These are phyloP conservation scores for Daldinia bambusicola DNA, from an alignment of 495 filamentous ascomycete genomes.

Conservation along the genomic window DNA sequence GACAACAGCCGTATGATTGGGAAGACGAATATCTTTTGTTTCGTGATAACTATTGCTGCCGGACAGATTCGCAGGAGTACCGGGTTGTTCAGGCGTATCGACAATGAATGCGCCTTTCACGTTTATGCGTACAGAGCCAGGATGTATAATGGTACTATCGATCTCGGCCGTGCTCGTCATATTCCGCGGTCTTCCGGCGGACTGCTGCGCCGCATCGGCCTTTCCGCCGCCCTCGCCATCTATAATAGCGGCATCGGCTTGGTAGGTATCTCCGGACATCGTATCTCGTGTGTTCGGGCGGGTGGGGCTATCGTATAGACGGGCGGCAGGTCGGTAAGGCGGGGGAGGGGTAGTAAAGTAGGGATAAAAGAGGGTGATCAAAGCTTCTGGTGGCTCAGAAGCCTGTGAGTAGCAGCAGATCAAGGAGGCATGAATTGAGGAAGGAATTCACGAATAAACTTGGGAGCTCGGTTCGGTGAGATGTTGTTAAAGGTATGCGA, in stretches of 20 bases:
- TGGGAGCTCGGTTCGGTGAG: constrained; percentile 4
- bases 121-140: constrained; percentile 90
- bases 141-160: constrained; percentile 81
- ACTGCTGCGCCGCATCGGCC: constrained; percentile 9
- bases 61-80: constrained; percentile 61
- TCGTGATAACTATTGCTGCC: constrained; percentile 71
- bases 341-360: neutral
- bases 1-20: constrained; percentile 90
- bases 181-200: constrained; percentile 45
- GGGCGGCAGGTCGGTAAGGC: neutral
- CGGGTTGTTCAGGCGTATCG: constrained; percentile 68
- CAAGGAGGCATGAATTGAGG: constrained; percentile 42
- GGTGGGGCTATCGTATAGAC: neutral
- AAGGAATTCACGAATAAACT: constrained; percentile 30
- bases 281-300: constrained; percentile 1
- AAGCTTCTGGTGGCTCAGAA: constrained; percentile 40
- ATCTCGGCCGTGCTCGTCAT: constrained; percentile 64
- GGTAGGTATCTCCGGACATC: constrained; percentile 35
- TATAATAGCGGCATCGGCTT: constrained; percentile 38
- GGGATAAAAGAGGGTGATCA: neutral
- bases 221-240: constrained; percentile 22
- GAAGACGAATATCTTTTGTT: constrained; percentile 91
- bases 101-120: constrained; percentile 96
- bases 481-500: neutral
- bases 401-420: constrained; percentile 24